Evolutionary conservation across 2,329 filamentous ascomycete species (phyloP).

Genomic region (Microcyclospora tardicrescens): DNA sequence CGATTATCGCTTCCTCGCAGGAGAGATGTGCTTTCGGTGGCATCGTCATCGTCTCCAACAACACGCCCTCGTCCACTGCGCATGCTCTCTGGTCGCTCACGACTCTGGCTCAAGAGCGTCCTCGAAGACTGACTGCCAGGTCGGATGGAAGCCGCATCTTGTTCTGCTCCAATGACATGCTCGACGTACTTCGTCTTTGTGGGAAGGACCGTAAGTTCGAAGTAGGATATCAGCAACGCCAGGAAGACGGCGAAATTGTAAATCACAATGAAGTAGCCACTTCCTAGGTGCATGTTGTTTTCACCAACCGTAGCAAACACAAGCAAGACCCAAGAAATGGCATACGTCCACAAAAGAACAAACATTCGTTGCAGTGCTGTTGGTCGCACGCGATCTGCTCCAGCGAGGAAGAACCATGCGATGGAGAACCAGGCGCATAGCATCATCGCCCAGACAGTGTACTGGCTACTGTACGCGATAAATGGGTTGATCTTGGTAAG

Average conservation of each 20-base stretch:
- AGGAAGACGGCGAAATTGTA: constrained; percentile 65
- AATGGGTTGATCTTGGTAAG: constrained; percentile 74
- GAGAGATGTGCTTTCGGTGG: constrained; percentile 45
- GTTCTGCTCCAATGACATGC: constrained; percentile 31
- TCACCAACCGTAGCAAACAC: constrained; percentile 63
- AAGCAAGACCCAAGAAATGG: constrained; percentile 58
- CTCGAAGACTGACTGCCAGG: constrained; percentile 17
- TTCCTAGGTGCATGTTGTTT: constrained; percentile 57
- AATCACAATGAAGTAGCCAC: constrained; percentile 71
- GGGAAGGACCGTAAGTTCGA: constrained; percentile 65
- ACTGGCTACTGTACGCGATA: constrained; percentile 81
- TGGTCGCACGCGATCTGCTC: constrained; percentile 66
- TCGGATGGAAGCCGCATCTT: constrained; percentile 12
- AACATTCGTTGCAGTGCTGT: constrained; percentile 78
- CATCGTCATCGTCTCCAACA: constrained; percentile 27
- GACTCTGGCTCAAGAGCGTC: constrained; percentile 10
- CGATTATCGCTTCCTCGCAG: constrained; percentile 34
- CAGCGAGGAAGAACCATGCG: constrained; percentile 71
- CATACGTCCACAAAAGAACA: constrained; percentile 71
- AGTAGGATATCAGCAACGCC: constrained; percentile 59
- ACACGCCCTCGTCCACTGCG: neutral
- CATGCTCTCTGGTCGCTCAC: constrained; percentile 2
- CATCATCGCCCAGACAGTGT: constrained; percentile 77
- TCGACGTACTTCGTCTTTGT: constrained; percentile 57
- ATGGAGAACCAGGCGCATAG: constrained; percentile 65